Evolutionary conservation across 2,329 filamentous ascomycete species (phyloP), one percentile per base, ranked within the genome.

Genomic region (Tolypocladium tundrense): DNA sequence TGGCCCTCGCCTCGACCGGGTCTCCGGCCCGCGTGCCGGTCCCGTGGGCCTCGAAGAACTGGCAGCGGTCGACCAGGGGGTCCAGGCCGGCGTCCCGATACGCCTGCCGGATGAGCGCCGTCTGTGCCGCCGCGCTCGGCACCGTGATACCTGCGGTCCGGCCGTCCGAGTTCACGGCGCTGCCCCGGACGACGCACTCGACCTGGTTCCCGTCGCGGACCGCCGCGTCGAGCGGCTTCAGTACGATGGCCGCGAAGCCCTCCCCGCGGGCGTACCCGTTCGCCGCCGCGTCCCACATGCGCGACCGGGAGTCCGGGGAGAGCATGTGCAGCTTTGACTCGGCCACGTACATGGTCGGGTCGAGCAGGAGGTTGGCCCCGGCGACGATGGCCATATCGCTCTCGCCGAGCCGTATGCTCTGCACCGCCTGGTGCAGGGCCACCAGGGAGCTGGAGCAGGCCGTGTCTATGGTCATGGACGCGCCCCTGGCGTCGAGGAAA

Each of bases 401-500:
- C 43, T 55, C 72, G 3, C 75, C 72, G 6, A 39, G 16, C 19
- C 61, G 55, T 10, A 65, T 48, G 6, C 40, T 35, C 45, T 62
- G 21, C 42, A 63, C 52, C 73, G 79, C 53, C 19, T 75, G 68
- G 59, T 81, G 75, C 0, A 81, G 65, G 0, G 77, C 77, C 1
- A 77, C 70, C 1, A 81, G 64, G 53, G 73, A 75, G n/a, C 74
- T 73, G 0, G 77, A 80, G 60, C 79, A 82, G 0, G 76, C 79
- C 0, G 79, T 81, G 58, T 81, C 77, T 2, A 81, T 68, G 1
- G 77, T 78, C 64, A 79, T 68, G 13, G 74, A 77, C 0, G 78
- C 74, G 0, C 79, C 78, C 7, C 63, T 62, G 55, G 79, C 72
- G 62, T 81, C 71, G 59, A 76, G 79, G 55, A 74, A 75, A 62